Base-by-base conservation (phyloP, 352 stramenopile species). In the Phytophthora lateralis region DNA sequence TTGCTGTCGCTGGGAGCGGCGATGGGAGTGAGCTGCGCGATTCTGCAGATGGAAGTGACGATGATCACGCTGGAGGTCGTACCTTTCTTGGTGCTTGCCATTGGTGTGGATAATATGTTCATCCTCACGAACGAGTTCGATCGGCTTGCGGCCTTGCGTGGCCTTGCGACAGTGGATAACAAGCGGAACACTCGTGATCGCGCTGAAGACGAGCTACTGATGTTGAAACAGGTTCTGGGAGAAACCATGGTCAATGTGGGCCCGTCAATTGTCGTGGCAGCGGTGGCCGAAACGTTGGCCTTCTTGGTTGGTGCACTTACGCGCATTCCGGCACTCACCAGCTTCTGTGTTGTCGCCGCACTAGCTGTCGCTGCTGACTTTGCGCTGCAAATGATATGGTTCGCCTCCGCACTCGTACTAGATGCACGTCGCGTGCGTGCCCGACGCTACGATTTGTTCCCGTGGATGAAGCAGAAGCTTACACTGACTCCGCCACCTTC, bases 41-140 rank as follows among this genome's bases (percentile, higher is more conserved):
- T 91, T 17, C 63, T 94, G 17, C 78, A 82, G 17, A 79, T 95
- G 56, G 73, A 93, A 51, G 88, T 96, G 21, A 97, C 90, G 29
- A 96, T 97, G 83, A 97, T 97, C 65, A 95, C 91, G 35, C 74
- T 93, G 27, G 89, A 97, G 60, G 90, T 97, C 11, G 88, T 97
- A 37, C 90, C 90, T 14, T 97, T 97, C 51, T 67, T 97, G 45
- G 87, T 96, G n/a, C 69, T 97, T 15, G 89, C 90, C 3, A 97
- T 97, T 54, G 90, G 90, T 15, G 88, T 97, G 27, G 90, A 97
- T 71, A 97, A 97, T 63, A 96, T 97, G 88, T 96, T 97, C 57
- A 96, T 97, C 61, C 58, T 97, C 3, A 95, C 88, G 15, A 94
- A 95, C 60, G 87, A 96, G 49, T 90, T 94, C 49, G 85, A 94